Base-by-base conservation (phyloP, 2,329 filamentous ascomycete species). In the Scedosporium apiospermum region DNA sequence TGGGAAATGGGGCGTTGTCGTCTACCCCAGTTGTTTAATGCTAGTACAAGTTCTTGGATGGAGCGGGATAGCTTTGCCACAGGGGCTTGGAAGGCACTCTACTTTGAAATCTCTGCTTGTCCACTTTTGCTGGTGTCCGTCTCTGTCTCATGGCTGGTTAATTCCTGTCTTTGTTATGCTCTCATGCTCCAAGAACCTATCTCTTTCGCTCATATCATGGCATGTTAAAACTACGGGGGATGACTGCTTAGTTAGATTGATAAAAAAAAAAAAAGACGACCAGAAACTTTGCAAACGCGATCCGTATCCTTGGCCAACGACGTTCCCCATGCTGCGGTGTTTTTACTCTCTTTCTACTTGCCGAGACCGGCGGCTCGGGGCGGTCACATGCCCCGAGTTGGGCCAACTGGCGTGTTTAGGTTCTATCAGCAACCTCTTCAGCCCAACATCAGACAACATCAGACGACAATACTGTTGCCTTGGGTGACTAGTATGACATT, bases 381-480 rank as follows among this genome's bases (percentile, higher is more conserved):
- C n/a, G n/a, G 44, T 49, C 44, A 49, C 44, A 49, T 49, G 44
- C 18, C n/a, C 18, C 16, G 14, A 49, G 18, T 38, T 38, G 34
- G 34, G 34, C 34, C 34, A 38, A 12, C 34, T 38, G 34, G 34
- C 34, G 10, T 38, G 34, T 38, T 38, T 41, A 41, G 57, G 53
- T 58, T 34, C 27, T 26, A 58, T 27, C 26, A 6, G 53, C 46
- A 58, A n/a, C 2, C 44, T 68, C 67, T 71, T 72, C 71, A 73
- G 68, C 68, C 66, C 53, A 65, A 69, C 69, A 66, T 67, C 67
- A 70, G 65, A 66, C 69, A 71, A 69, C 68, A 69, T 62, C 62
- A 46, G 61, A 62, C 60, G 49, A n/a, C 46, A 18, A 60, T 44
- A 44, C 26, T 44, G 57, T 63, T 44, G 21, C 18, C 57, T 34